phyloP scores from a whole-genome alignment of 192 early-diverging fungal genomes.

The Coemansia sp. region DNA sequence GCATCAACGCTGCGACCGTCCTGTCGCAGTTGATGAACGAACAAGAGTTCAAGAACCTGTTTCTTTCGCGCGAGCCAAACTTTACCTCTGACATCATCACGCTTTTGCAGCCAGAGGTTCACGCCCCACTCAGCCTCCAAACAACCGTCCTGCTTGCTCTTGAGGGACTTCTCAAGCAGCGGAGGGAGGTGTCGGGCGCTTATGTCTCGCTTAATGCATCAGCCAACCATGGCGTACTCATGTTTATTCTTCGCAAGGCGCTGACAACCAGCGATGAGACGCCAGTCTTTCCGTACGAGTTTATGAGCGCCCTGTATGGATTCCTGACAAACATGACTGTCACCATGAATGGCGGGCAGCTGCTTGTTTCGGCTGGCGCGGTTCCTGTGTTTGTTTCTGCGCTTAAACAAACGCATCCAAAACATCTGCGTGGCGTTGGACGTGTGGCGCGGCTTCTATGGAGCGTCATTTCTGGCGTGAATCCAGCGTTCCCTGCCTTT shows the following conservation, averaged over 20 bases:
- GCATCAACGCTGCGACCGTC: slow-evolving; percentile 77
- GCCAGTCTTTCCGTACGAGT: slow-evolving; percentile 58
- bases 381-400: slow-evolving; percentile 74
- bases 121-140: slow-evolving; percentile 70
- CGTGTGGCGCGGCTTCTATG: slow-evolving; percentile 81
- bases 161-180: slow-evolving; percentile 80
- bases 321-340: slow-evolving; percentile 77
- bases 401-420: slow-evolving; percentile 61
- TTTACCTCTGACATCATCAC: slow-evolving; percentile 77
- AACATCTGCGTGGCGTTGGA: slow-evolving; percentile 62
- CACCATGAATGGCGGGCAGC: slow-evolving; percentile 80
- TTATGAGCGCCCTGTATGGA: slow-evolving; percentile 78
- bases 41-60: slow-evolving; percentile 60
- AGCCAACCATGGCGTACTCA: slow-evolving; percentile 88
- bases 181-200: slow-evolving; percentile 72
- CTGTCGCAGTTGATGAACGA: slow-evolving; percentile 63
- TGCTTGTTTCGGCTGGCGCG: slow-evolving; percentile 90
- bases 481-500: slow-evolving; percentile 73
- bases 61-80: slow-evolving; percentile 89
- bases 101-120: slow-evolving; percentile 68
- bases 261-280: slow-evolving; percentile 56
- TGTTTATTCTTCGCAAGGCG: slow-evolving; percentile 77
- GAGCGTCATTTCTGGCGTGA: slow-evolving; percentile 73
- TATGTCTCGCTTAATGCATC: slow-evolving; percentile 86
- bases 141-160: slow-evolving; percentile 77